Percentiles rank a stretch among this genome's conserved stretches.
Evolutionary conservation across 805 yeast species (phyloP).

Genomic region (Candida incommunis): DNA sequence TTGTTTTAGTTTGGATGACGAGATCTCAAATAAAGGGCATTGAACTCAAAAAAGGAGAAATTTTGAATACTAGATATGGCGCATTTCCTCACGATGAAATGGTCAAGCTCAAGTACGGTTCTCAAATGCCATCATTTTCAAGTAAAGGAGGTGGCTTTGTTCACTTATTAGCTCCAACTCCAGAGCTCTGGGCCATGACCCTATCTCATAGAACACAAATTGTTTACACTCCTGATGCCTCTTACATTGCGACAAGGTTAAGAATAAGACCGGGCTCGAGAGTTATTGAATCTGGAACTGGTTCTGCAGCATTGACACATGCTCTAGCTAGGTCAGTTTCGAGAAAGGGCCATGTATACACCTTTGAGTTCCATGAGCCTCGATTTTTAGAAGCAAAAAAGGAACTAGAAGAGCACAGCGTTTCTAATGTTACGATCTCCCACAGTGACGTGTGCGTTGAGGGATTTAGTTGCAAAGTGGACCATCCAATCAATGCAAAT

Average conservation of each 20-base stretch:
- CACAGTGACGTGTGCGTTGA: constrained; percentile 87
- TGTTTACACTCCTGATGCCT: constrained; percentile 90
- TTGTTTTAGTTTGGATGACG: constrained; percentile 76
- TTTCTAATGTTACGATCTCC: constrained; percentile 47
- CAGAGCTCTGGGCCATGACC: constrained; percentile 93
- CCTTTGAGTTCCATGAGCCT: constrained; percentile 84
- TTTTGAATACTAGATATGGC: constrained; percentile 78
- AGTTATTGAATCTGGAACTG: constrained; percentile 96
- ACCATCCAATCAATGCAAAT: constrained; percentile 34
- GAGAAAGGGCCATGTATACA: constrained; percentile 46
- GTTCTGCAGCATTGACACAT: constrained; percentile 92
- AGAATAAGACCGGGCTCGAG: constrained; percentile 57
- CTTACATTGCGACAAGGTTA: constrained; percentile 76
- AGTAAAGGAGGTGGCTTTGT: constrained; percentile 76
- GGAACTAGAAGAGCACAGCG: constrained; percentile 65
- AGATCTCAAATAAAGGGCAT: constrained; percentile 71
- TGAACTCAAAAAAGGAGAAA: constrained; percentile 40
- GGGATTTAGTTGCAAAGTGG: constrained; percentile 52
- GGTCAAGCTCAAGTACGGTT: constrained; percentile 72
- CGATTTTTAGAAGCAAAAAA: constrained; percentile 63
- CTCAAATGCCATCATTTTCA: constrained; percentile 58
- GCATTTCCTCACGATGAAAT: constrained; percentile 71
- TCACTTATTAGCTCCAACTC: constrained; percentile 78
- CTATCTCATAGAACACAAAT: constrained; percentile 96
- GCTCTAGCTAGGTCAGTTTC: constrained; percentile 73